Evolutionary conservation across 164 flowering plant genomes (phyloP), one percentile per base, ranked within the genome.

Genomic region (Vitis riparia): DNA sequence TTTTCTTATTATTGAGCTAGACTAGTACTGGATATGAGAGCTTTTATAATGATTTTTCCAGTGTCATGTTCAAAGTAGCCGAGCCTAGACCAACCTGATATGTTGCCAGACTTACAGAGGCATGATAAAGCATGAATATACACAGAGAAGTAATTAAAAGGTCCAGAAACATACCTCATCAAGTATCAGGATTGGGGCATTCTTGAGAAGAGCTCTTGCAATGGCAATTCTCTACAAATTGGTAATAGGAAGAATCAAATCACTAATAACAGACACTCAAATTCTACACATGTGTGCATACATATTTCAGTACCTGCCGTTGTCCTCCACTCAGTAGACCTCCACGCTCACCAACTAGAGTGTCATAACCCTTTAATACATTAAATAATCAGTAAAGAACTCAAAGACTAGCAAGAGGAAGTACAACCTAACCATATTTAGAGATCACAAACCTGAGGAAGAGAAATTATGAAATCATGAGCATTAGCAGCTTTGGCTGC

Each of bases 401-500:
- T 59, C 56, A 61, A 19, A 44, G n/a, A 30, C 16, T 27, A 56
- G 16, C 16, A 59, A 29, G 44, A 71, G 27, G 37, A 0, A 48
- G 29, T 11, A 14, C 5, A 63, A 9, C 8, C 51, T 17, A 17
- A 11, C 58, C 3, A 49, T 9, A 29, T 67, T 23, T 56, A 62
- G 32, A 55, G 44, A 69, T 8, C 44, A 68, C 58, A 62, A 66
- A 91, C 99, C 98, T 92, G 97, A 17, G 97, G 97, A 68, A 95
- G 92, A 50, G 98, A 90, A 73, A 93, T 84, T 70, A 95, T 93
- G 76, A 95, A 93, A 17, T 93, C 99, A 71, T 93, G 98, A 76
- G 98, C 99, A 79, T 93, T 93, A 75, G 99, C 99, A 63, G 98
- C 98, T 78, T 95, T 91, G 62, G 99, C 99, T 66, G 99, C 97